phyloP scores from a whole-genome alignment of 73 alveolate species.

The Uronychia setigera region DNA sequence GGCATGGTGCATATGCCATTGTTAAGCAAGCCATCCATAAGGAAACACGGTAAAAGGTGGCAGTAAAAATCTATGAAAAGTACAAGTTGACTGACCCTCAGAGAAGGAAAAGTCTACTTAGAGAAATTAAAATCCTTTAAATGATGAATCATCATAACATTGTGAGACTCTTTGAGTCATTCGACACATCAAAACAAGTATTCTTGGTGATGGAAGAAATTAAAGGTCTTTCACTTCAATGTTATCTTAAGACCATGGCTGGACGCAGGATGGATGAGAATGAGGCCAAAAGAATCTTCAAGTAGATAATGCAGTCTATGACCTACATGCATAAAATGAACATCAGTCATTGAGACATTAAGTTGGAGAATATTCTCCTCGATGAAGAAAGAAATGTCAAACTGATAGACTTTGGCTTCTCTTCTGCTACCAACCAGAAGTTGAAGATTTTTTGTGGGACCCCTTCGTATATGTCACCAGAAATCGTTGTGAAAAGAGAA shows the following conservation, averaged over 20 bases:
- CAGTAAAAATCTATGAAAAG: slow-evolving; percentile 78
- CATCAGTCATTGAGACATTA: slow-evolving; percentile 79
- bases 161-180: slow-evolving; percentile 84
- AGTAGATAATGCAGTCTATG: slow-evolving; percentile 73
- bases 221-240: slow-evolving; percentile 81
- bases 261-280: slow-evolving; percentile 77
- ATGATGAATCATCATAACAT: slow-evolving; percentile 85
- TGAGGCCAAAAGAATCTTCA: slow-evolving; percentile 81
- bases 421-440: slow-evolving; percentile 42
- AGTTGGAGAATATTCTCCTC: slow-evolving; percentile 77
- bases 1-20: slow-evolving; percentile 91
- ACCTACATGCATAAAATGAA: slow-evolving; percentile 80
- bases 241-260: slow-evolving; percentile 66
- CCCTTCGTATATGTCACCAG: slow-evolving; percentile 92
- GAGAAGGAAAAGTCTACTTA: slow-evolving; percentile 70
- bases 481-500: slow-evolving; percentile 74
- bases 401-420: slow-evolving; percentile 87
- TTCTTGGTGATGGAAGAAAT: slow-evolving; percentile 81
- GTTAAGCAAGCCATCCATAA: slow-evolving; percentile 87
- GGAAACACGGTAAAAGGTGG: slow-evolving; percentile 64
- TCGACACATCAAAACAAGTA: slow-evolving; percentile 81
- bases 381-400: slow-evolving; percentile 59
- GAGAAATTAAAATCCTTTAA: slow-evolving; percentile 77
- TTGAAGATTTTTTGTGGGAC: slow-evolving; percentile 82
- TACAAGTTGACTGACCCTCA: slow-evolving; percentile 71